Evolutionary conservation across 176 grass and related monocot species (phyloP).

Genomic region (Leersia perrieri): DNA sequence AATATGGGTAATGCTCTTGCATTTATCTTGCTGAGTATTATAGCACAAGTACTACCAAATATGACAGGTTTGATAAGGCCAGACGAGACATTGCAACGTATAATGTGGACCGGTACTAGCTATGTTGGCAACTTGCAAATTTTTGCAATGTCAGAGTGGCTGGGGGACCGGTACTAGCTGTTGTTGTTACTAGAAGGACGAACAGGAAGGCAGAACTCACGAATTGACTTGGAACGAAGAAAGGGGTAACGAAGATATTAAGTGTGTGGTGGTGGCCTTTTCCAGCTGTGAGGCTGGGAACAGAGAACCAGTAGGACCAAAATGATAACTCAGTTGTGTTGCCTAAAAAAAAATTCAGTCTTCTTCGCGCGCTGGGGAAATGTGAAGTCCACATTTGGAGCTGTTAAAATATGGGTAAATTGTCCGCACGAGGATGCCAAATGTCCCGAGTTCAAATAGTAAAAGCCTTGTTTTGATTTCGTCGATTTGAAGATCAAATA

Average conservation of each 20-base stretch:
- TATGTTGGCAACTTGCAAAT: not conserved
- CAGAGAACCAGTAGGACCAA: too few relatives aligned
- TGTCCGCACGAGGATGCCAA: not conserved
- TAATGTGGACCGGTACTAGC: not conserved
- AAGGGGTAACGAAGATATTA: too few relatives aligned
- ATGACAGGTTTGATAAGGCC: not conserved
- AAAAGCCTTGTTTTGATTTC: too few relatives aligned
- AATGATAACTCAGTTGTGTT: not conserved
- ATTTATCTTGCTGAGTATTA: too few relatives aligned
- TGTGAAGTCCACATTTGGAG: not conserved
- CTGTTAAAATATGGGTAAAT: not conserved
- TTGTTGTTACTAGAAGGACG: too few relatives aligned
- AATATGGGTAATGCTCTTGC: too few relatives aligned
- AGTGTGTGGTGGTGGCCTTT: not conserved
- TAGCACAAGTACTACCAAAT: not conserved
- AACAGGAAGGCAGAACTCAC: not conserved
- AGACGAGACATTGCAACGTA: not conserved
- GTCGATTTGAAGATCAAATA: too few relatives aligned
- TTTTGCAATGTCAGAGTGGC: not conserved
- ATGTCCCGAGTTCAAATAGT: too few relatives aligned
- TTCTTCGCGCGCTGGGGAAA: too few relatives aligned
- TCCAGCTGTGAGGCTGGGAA: not conserved
- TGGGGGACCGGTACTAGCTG: not conserved
- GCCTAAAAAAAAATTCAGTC: too few relatives aligned
- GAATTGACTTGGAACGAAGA: not conserved